A percentile compares a stretch with the other conserved stretches of the same genome.
phyloP scores from a whole-genome alignment of 352 stramenopile genomes.

The Globisporangium canariense region DNA sequence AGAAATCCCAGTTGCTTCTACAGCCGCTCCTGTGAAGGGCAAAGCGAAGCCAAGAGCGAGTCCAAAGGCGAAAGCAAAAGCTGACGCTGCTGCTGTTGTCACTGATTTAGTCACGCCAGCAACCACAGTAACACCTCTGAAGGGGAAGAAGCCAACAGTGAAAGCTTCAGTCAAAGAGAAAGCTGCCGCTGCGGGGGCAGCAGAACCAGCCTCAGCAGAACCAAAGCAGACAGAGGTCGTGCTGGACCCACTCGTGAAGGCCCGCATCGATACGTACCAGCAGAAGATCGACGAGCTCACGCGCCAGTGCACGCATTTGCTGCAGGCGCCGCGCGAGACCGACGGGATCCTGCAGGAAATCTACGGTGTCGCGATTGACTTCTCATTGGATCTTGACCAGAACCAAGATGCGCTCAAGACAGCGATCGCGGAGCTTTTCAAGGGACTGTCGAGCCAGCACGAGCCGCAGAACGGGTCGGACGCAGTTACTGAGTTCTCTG shows the following conservation, averaged over 20 bases:
- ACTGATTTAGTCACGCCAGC: neutral
- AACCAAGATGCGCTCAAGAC: constrained; percentile 15
- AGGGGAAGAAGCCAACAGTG: constrained; percentile 16
- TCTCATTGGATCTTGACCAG: constrained; percentile 32
- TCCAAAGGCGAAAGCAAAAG: constrained; percentile 9
- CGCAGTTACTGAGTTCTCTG: constrained; percentile 22
- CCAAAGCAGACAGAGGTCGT: constrained; percentile 27
- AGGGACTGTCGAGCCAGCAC: neutral
- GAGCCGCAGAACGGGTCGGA: constrained; percentile 19
- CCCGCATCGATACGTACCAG: constrained; percentile 66
- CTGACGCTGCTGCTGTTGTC: neutral
- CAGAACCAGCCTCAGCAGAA: constrained; percentile 13
- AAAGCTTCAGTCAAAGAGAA: constrained; percentile 14
- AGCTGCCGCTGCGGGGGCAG: constrained; percentile 5
- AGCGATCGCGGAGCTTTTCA: constrained; percentile 15
- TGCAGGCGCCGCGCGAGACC: constrained; percentile 19
- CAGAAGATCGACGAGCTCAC: constrained; percentile 77
- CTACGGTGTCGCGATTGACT: constrained; percentile 58
- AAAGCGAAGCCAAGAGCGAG: constrained; percentile 4
- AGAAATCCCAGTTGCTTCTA: neutral
- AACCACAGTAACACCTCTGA: neutral
- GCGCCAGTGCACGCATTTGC: constrained; percentile 33
- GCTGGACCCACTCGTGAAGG: constrained; percentile 54
- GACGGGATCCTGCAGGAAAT: constrained; percentile 68
- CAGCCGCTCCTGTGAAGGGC: neutral